Percentiles rank a stretch among this genome's conserved stretches.
Conservation (phyloP, 192 early-diverging fungal species). For the Diversispora eburnea region DNA sequence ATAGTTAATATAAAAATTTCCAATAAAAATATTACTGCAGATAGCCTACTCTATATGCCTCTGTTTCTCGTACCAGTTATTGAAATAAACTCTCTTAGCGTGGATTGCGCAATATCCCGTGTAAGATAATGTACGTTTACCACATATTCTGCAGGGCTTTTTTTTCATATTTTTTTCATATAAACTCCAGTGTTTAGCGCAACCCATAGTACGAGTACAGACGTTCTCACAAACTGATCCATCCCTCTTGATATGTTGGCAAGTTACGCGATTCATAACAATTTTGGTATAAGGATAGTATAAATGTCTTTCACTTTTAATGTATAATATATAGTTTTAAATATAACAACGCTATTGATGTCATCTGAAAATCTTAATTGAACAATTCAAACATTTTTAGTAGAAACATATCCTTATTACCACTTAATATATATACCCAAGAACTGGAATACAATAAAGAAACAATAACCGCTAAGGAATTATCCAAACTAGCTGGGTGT, state of each 20-base stretch:
- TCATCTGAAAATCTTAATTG: not conserved
- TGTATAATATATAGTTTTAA: not conserved
- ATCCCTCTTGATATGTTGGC: conserved; percentile 21
- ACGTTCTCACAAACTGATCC: not conserved
- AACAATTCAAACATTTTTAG: conserved; percentile 2
- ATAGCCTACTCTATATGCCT: not conserved
- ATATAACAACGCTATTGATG: conserved; percentile 1
- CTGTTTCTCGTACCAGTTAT: conserved; percentile 5
- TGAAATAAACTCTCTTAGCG: not conserved
- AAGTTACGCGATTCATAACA: not conserved
- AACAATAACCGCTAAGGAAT: too few relatives aligned
- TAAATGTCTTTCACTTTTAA: conserved; percentile 13
- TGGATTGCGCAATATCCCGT: not conserved
- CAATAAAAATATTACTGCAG: conserved; percentile 7
- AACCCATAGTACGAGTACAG: not conserved
- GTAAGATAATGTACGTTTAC: not conserved
- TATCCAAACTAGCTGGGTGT: too few relatives aligned
- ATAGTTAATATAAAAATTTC: conserved; percentile 8
- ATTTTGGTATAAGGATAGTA: conserved; percentile 1
- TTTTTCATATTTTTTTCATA: conserved; percentile 16
- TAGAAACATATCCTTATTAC: conserved; percentile 1
- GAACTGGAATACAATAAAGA: not conserved
- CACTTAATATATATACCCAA: not conserved
- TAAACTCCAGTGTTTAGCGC: conserved; percentile 7
- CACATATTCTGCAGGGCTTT: not conserved